phyloP scores from a whole-genome alignment of 2,329 filamentous ascomycete species.

The Drechslera avenae region DNA sequence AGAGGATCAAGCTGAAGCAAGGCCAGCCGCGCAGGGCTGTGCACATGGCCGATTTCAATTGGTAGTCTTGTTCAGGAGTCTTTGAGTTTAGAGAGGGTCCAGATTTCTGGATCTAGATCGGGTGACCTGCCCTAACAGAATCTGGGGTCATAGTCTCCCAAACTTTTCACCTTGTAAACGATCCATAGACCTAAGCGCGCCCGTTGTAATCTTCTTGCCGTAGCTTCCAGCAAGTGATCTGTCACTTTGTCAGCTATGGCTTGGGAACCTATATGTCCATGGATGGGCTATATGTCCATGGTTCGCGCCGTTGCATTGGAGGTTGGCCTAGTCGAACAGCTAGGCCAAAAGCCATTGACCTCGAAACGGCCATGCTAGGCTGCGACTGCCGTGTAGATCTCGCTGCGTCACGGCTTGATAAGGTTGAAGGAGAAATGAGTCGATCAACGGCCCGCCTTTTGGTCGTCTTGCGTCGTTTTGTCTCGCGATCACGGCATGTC shows the following conservation, averaged over 20 bases:
- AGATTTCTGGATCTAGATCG: too few species aligned
- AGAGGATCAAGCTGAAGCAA: not conserved
- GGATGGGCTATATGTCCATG: not conserved
- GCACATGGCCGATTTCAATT: not conserved
- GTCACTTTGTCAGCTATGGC: constrained; percentile 4
- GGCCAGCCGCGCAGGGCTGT: not conserved
- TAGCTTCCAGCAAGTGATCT: not conserved
- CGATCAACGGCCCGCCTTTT: too few species aligned
- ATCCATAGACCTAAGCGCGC: not conserved
- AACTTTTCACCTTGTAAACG: not conserved
- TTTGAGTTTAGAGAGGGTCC: too few species aligned
- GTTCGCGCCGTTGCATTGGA: constrained; percentile 7
- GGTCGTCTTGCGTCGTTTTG: not conserved
- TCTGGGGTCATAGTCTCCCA: not conserved
- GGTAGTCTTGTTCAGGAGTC: not conserved
- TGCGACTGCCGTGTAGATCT: not conserved
- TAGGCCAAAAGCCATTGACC: not conserved
- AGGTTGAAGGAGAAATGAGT: too few species aligned
- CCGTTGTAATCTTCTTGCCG: not conserved
- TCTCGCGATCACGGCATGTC: too few species aligned
- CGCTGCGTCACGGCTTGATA: not conserved
- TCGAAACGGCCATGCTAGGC: constrained; percentile 3
- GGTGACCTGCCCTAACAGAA: not conserved
- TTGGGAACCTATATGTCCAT: not conserved
- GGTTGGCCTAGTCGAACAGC: not conserved